These are phyloP conservation scores for Ceratobasidium sp. DNA, from an alignment of 1,284 basidiomycete genomes.

Conservation along the genomic window DNA sequence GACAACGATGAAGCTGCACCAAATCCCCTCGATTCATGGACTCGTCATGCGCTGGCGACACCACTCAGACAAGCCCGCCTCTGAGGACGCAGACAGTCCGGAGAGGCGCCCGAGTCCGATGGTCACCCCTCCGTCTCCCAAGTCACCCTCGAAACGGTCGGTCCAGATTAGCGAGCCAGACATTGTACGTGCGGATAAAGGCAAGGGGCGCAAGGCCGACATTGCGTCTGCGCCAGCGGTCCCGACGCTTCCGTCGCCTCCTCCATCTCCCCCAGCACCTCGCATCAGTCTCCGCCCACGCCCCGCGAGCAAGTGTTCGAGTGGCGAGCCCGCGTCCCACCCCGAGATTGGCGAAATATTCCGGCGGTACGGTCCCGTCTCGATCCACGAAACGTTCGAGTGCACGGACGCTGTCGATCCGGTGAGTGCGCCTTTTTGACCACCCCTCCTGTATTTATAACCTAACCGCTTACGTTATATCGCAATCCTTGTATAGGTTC, in stretches of 20 bases:
- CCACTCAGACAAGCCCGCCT: conserved; percentile 3
- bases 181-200: background rate
- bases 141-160: conserved; percentile 30
- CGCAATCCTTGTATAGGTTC: conserved; percentile 30
- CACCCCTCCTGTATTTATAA: background rate
- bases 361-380: conserved; percentile 5
- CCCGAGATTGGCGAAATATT: conserved; percentile 1
- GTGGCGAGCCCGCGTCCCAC: background rate
- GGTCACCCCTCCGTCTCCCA: conserved; percentile 31
- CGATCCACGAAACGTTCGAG: conserved; percentile 31
- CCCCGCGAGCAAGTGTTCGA: conserved; percentile 4
- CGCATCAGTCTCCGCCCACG: conserved; percentile 22
- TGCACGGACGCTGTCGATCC: conserved; percentile 36
- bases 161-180: conserved; percentile 24
- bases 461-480: conserved; percentile 27
- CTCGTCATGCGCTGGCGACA: conserved; percentile 37
- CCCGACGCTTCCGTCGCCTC: conserved; percentile 14
- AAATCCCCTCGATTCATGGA: conserved; percentile 22
- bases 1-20: conserved; percentile 35
- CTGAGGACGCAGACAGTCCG: background rate
- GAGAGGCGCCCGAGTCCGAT: background rate
- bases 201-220: conserved; percentile 13
- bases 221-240: conserved; percentile 5
- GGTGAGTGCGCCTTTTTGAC: background rate
- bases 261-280: background rate